Evolutionary conservation across 1,284 basidiomycete species (phyloP).

Genomic region (Trametes hirsuta): DNA sequence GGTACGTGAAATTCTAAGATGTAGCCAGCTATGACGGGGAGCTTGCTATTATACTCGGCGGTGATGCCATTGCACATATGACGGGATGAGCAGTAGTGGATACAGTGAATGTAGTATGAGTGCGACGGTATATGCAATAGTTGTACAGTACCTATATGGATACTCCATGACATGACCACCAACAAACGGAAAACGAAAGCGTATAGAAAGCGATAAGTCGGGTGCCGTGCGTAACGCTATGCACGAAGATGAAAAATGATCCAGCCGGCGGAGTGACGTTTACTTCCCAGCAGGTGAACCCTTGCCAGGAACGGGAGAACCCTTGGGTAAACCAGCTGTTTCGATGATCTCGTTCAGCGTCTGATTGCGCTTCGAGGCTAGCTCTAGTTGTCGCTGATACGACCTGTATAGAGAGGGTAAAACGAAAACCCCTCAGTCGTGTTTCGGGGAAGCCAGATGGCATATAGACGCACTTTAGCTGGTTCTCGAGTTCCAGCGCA

Average conservation of each 20-base stretch:
- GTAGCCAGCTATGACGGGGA: not conserved
- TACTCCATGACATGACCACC: constrained; percentile 1
- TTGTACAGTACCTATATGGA: constrained; percentile 24
- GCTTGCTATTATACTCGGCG: not conserved
- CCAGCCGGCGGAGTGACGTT: not conserved
- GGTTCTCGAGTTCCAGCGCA: constrained; percentile 67
- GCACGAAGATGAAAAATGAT: not conserved
- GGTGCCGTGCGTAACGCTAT: not conserved
- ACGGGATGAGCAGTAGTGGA: constrained; percentile 19
- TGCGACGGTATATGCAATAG: constrained; percentile 17
- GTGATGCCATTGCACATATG: not conserved
- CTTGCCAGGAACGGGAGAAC: constrained; percentile 10
- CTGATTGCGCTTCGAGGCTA: constrained; percentile 67
- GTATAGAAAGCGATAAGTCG: constrained; percentile 15
- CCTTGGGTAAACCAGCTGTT: constrained; percentile 35
- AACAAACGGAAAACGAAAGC: constrained; percentile 13
- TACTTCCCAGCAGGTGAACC: constrained; percentile 14
- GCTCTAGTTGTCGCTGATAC: constrained; percentile 69
- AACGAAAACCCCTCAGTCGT: not conserved
- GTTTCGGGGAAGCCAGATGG: not conserved
- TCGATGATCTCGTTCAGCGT: constrained; percentile 73
- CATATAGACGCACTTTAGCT: constrained; percentile 58
- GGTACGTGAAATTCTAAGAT: too few species aligned
- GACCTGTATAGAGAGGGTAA: constrained; percentile 45
- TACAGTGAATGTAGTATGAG: constrained; percentile 21